These are phyloP conservation scores for Sphaerulina musiva DNA, from an alignment of 2,329 filamentous ascomycete species.

Conservation along the genomic window DNA sequence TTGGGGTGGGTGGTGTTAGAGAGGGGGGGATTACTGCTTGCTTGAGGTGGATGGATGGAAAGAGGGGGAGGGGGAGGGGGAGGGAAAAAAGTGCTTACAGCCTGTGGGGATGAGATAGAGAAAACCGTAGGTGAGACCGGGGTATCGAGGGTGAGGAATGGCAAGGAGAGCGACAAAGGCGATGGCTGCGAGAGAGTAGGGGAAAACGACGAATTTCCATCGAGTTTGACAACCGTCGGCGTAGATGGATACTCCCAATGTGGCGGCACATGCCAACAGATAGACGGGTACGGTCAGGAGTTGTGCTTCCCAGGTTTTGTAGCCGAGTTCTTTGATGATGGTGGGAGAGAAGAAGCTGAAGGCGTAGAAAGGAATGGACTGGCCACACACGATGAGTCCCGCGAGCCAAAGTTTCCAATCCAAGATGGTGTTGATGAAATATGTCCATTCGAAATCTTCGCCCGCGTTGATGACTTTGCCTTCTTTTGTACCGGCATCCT, in stretches of 20 bases:
- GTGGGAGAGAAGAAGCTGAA: conserved; percentile 54
- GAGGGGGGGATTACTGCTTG: too few species aligned
- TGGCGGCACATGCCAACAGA: conserved; percentile 27
- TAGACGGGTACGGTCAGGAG: conserved; percentile 43
- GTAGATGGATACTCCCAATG: conserved; percentile 16
- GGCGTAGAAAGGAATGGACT: conserved; percentile 63
- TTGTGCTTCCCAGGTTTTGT: conserved; percentile 38
- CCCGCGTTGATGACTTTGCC: conserved; percentile 37
- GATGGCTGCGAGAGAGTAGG: conserved; percentile 20
- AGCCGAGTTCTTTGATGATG: conserved; percentile 45
- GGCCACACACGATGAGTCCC: conserved; percentile 28
- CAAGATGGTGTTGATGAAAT: conserved; percentile 12
- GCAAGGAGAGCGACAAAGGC: conserved; percentile 38
- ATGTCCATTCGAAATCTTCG: conserved; percentile 25
- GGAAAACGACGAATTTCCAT: conserved; percentile 17
- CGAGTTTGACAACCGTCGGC: conserved; percentile 19
- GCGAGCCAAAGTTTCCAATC: conserved; percentile 45
- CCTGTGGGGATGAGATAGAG: conserved; percentile 50
- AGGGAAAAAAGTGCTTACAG: conserved; percentile 49
- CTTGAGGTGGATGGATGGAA: not conserved
- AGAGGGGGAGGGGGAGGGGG: conserved; percentile 33
- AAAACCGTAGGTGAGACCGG: conserved; percentile 46
- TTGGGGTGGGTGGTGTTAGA: not conserved
- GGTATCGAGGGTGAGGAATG: conserved; percentile 28
- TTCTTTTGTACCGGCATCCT: conserved; percentile 14